Conservation (phyloP, 2,329 filamentous ascomycete species). For the Ophiostoma perfectum region DNA sequence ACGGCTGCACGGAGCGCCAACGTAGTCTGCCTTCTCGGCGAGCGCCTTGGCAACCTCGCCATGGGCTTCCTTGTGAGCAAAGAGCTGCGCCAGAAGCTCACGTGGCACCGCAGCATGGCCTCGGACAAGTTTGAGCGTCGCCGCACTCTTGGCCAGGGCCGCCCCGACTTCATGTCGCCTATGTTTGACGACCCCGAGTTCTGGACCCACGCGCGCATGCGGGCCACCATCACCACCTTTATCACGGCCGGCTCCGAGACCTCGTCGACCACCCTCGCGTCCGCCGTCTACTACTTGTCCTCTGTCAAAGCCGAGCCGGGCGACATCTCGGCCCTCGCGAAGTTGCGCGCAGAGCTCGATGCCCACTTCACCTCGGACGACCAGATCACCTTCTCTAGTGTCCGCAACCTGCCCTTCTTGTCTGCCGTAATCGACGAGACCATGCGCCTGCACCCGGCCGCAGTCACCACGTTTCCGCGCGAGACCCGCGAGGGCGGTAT, state of each 20-base stretch:
- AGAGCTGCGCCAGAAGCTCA: neutral
- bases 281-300: conserved; percentile 37
- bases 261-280: conserved; percentile 42
- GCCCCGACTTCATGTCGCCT: conserved; percentile 24
- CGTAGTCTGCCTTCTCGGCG: conserved; percentile 14
- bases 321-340: conserved; percentile 28
- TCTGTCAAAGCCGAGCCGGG: neutral
- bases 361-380: conserved; percentile 35
- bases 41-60: neutral
- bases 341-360: conserved; percentile 40
- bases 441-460: conserved; percentile 35
- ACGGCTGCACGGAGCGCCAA: neutral
- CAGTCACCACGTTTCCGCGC: conserved; percentile 31
- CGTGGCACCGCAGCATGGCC: conserved; percentile 5
- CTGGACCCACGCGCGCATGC: conserved; percentile 15
- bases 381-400: conserved; percentile 32
- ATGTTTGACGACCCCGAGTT: conserved; percentile 20
- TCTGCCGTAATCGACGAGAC: conserved; percentile 36
- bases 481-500: conserved; percentile 22
- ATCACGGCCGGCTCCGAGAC: conserved; percentile 48
- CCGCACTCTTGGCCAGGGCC: conserved; percentile 6
- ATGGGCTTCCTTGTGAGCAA: neutral
- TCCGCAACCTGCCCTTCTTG: conserved; percentile 33
- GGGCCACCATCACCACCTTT: conserved; percentile 28
- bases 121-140: conserved; percentile 20